Base-by-base conservation (phyloP, 805 yeast genomes). In the Barnettozyma siamensis region DNA sequence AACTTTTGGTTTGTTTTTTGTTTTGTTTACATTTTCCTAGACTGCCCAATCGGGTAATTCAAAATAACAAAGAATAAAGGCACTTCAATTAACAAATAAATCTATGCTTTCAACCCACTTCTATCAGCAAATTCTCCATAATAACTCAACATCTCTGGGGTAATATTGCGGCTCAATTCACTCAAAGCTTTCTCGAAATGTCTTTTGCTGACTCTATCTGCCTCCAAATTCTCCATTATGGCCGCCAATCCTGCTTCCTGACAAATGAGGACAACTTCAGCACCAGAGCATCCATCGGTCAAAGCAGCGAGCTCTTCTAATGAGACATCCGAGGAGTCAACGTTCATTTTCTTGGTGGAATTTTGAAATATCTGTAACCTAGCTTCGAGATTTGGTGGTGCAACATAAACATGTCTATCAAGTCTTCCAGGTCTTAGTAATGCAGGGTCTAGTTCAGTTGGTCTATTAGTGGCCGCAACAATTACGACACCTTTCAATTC, bases 221-320 rank as follows among this genome's bases (percentile, higher is more conserved):
- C 72, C 4, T 76, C 65, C 6, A 73, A 61, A 47, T 84, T 65
- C 50, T 87, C 96, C 82, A 87, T 88, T 43, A 93, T 80, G 0
- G 98, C 96, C n/a, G 84, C 77, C 11, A 93, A 65, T 2, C 99
- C 99, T 0, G 98, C 96, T 61, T 91, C 97, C 60, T 89, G 98
- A 53, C 96, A 87, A 17, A 91, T 60, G 17, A 88, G 70, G 0
- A 89, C 95, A 30, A 93, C 86, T 61, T 93, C 99, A 0, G 98
- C 96, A 29, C 99, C 99, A 0, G 97, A 88, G 55, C 95, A 88
- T 1, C 99, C 98, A 0, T 83, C 91, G 0, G 96, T 85, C 6
- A 64, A 54, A 2, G 52, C 60, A 0, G 95, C 88, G 10, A 87
- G 63, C 9, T 59, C 63, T 1, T 66, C 65, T 19, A 86, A 59